Percentiles rank a stretch among this genome's conserved stretches.
Evolutionary conservation across 2,329 filamentous ascomycete species (phyloP).

Genomic region (Orbilia brochopaga): DNA sequence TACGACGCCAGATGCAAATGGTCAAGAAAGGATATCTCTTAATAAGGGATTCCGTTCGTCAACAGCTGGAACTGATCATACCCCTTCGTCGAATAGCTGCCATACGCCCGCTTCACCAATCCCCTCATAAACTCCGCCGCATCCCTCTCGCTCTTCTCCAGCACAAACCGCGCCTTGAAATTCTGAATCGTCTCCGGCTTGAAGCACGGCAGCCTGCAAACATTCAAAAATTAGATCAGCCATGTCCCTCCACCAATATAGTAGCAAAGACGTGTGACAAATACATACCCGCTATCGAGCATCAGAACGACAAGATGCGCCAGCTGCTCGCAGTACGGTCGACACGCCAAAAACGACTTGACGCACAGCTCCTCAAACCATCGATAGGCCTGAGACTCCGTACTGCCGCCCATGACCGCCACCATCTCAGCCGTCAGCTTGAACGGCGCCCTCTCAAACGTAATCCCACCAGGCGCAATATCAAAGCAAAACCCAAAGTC

Average conservation of each 20-base stretch:
- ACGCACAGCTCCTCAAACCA: slow-evolving; percentile 97
- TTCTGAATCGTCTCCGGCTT: slow-evolving; percentile 93
- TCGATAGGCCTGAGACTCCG: slow-evolving; percentile 83
- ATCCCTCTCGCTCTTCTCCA: slow-evolving; percentile 89
- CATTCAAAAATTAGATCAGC: neutral
- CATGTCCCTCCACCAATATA: neutral
- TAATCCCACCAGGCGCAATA: slow-evolving; percentile 93
- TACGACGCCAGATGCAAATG: too few relatives aligned
- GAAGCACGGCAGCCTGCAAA: slow-evolving; percentile 78
- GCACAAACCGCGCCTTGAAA: slow-evolving; percentile 88
- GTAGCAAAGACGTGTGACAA: slow-evolving; percentile 1
- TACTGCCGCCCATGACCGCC: slow-evolving; percentile 93
- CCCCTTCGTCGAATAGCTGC: slow-evolving; percentile 87
- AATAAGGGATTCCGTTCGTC: slow-evolving; percentile 97
- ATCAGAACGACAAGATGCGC: slow-evolving; percentile 89
- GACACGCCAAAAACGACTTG: slow-evolving; percentile 88
- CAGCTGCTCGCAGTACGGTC: slow-evolving; percentile 86
- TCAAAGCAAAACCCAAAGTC: slow-evolving; percentile 99
- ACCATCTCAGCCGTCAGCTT: slow-evolving; percentile 98
- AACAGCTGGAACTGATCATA: slow-evolving; percentile 98
- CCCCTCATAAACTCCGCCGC: slow-evolving; percentile 93
- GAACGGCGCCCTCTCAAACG: slow-evolving; percentile 97
- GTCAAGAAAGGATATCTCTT: too few relatives aligned
- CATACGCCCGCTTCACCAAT: slow-evolving; percentile 85
- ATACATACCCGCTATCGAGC: slow-evolving; percentile 77